phyloP scores from a whole-genome alignment of 805 yeast species.

The Metschnikowia chrysomelidarum region DNA sequence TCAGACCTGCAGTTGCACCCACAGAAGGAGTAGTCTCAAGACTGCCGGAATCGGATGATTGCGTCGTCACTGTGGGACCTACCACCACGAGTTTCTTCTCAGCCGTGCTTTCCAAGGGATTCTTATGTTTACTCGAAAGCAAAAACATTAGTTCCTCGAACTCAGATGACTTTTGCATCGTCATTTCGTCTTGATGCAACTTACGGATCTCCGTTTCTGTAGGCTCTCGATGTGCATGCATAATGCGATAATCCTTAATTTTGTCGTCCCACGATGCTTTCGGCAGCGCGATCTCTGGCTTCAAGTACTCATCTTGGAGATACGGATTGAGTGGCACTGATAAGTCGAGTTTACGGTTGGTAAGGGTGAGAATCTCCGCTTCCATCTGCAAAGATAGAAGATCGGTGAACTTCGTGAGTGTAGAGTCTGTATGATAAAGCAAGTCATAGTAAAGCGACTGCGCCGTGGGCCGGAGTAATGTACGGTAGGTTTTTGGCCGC shows the following conservation, averaged over 20 bases:
- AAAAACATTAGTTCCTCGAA: constrained; percentile 84
- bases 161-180: constrained; percentile 67
- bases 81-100: constrained; percentile 41
- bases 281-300: constrained; percentile 50
- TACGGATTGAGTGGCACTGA: constrained; percentile 74
- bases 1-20: constrained; percentile 10
- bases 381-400: constrained; percentile 77
- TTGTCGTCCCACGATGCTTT: constrained; percentile 41
- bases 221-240: constrained; percentile 33
- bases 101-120: constrained; percentile 33
- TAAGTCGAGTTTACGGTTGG: constrained; percentile 74
- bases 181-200: constrained; percentile 42
- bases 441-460: constrained; percentile 81
- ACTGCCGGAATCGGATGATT: constrained; percentile 13
- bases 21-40: constrained; percentile 20
- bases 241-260: constrained; percentile 30
- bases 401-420: constrained; percentile 75
- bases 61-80: constrained; percentile 26
- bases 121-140: constrained; percentile 38
- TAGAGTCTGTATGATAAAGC: constrained; percentile 75
- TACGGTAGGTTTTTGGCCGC: constrained; percentile 71
- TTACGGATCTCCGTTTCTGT: constrained; percentile 28
- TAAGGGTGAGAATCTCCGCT: constrained; percentile 76
- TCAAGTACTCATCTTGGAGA: constrained; percentile 42
- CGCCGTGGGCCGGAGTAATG: constrained; percentile 78